A percentile compares a stretch with the other conserved stretches of the same genome.
These are phyloP conservation scores for Lentinula sp. DNA, from an alignment of 768 basidiomycete species.

Conservation along the genomic window DNA sequence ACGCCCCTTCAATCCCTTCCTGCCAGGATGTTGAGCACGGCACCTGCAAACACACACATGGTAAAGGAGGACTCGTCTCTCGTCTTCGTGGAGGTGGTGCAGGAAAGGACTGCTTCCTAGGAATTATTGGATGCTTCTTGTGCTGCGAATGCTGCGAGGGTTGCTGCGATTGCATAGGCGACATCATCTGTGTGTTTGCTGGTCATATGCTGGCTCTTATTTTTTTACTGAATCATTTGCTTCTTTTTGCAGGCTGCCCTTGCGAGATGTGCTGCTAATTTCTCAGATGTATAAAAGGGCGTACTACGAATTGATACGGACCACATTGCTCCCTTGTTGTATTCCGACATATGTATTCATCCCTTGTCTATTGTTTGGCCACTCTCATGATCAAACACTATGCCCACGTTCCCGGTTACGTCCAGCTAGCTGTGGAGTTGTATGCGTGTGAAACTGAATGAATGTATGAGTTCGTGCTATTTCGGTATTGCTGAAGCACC, in stretches of 20 bases:
- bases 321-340: not conserved
- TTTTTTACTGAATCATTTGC: not conserved
- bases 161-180: conserved; percentile 65
- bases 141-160: conserved; percentile 77
- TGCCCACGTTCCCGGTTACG: not conserved
- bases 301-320: not conserved
- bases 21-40: conserved; percentile 19
- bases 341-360: not conserved
- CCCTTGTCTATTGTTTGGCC: not conserved
- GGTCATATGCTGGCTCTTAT: not conserved
- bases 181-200: conserved; percentile 58
- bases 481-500: not conserved
- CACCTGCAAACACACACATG: conserved; percentile 32
- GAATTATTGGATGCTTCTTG: conserved; percentile 56
- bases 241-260: conserved; percentile 53
- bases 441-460: not conserved
- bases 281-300: not conserved
- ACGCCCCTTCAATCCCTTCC: conserved; percentile 25
- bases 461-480: not conserved
- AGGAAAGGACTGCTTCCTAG: conserved; percentile 66
- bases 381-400: not conserved
- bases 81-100: conserved; percentile 71
- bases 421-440: not conserved
- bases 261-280: conserved; percentile 71
- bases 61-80: conserved; percentile 23